These are phyloP conservation scores for Suillus subalutaceus DNA, from an alignment of 768 basidiomycete genomes.

Conservation along the genomic window DNA sequence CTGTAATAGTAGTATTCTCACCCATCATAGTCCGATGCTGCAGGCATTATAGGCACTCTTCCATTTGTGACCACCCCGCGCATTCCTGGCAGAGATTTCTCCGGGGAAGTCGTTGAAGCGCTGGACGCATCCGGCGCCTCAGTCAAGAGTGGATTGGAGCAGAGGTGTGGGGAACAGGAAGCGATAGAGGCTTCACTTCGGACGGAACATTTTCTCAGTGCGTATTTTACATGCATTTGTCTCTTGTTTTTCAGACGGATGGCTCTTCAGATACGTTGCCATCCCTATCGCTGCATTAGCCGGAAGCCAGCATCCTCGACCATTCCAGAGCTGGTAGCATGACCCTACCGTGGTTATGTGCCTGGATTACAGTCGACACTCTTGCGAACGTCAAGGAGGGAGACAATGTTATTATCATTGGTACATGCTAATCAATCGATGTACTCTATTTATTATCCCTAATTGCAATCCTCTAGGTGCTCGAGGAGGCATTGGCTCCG, in stretches of 20 bases:
- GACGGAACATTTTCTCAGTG: conserved; percentile 41
- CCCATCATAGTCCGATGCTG: conserved; percentile 32
- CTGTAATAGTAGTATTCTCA: background rate
- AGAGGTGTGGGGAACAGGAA: conserved; percentile 38
- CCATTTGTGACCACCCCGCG: conserved; percentile 30
- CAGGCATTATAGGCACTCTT: conserved; percentile 26
- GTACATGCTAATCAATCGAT: conserved; percentile 14
- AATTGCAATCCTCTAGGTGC: conserved; percentile 26
- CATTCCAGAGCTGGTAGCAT: conserved; percentile 35
- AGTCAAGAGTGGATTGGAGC: conserved; percentile 28
- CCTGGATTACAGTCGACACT: conserved; percentile 39
- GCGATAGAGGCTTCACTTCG: conserved; percentile 33
- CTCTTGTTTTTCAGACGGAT: background rate
- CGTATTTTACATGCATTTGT: conserved; percentile 4
- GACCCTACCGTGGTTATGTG: conserved; percentile 38
- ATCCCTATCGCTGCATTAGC: conserved; percentile 31
- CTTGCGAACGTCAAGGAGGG: conserved; percentile 36
- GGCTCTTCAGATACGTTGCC: conserved; percentile 26
- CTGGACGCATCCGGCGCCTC: conserved; percentile 25
- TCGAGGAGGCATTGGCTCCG: conserved; percentile 37
- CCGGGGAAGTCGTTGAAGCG: conserved; percentile 37
- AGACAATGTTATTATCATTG: conserved; percentile 37
- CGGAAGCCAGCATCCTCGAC: conserved; percentile 31
- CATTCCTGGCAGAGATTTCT: conserved; percentile 36
- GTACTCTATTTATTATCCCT: background rate